Evolutionary conservation across 148 eudicot genomes (phyloP), one percentile per base, ranked within the genome.

Genomic region (Bassia scoparia): DNA sequence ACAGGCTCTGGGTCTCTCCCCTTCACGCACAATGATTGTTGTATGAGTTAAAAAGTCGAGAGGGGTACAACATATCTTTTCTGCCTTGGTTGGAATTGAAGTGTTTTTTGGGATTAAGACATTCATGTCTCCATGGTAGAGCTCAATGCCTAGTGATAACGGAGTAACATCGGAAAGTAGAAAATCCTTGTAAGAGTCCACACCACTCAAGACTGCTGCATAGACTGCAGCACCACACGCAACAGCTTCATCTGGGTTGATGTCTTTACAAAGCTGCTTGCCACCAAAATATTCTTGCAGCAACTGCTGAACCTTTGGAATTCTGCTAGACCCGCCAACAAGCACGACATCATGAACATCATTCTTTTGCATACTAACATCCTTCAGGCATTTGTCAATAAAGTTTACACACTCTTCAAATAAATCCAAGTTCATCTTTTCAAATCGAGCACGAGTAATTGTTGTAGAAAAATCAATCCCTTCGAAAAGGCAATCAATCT

Each of bases 241-340:
- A 18, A 72, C 76, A 14, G 58, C 76, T 21, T 72, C 76, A 46
- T 72, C 75, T 18, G 67, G 67, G 23, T 70, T 58, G 20, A 71
- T 71, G 17, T 23, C 43, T 58, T 58, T 71, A 54, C 53, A 56
- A 26, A 71, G 66, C n/a, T 30, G 16, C 17, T 41, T 71, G 8
- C 52, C 66, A 1, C 17, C 21, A 33, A 71, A 59, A 17, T 35
- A 58, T 1, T 20, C 53, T 10, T 58, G 74, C 65, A 71, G 41
- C 7, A 71, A 1, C 17, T 58, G 37, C 46, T 71, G 74, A 20
- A 71, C 50, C 34, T 71, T 71, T 0, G 74, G 74, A 23, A 71
- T 71, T 27, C 74, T 13, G 38, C 53, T 58, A 3, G 74, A 71
- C 15, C 74, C 74, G 1, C 74, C 74, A 58, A 71, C 54, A 11